Base-by-base conservation (phyloP, 495 filamentous ascomycete species). In the Penicillium crystallinum region DNA sequence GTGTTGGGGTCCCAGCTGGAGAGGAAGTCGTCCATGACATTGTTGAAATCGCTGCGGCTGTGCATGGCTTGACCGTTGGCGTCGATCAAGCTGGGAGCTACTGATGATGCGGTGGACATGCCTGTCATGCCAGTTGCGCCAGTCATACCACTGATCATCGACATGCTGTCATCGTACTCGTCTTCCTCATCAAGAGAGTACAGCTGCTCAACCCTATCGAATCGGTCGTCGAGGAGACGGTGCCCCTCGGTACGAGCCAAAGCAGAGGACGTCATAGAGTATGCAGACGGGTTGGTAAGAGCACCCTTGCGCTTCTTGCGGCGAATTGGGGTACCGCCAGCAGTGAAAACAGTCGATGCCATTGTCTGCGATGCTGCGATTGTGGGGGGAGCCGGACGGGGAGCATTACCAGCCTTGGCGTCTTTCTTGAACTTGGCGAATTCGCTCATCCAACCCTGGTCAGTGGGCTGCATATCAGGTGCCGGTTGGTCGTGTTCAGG, bases 191-290 rank as follows among this genome's bases (percentile, higher is more conserved):
- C 88, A 11, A 84, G 78, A n/a, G 83, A 75, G 66, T 96, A 96
- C 49, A 87, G 73, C 57, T 88, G 86, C 65, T 96, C 89, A 25
- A 96, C 79, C 73, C 84, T 87, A 58, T 97, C 93, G 63, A 97
- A 99, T 12, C 93, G 83, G 37, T 84, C 84, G 65, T 99, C 95
- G 17, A 97, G 76, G 10, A 91, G 79, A 5, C 84, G 83, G 33
- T 91, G 78, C n/a, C 90, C 89, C 54, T 96, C 93, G 1, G 92
- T 97, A 36, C 95, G 82, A 18, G 86, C 81, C 6, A 97, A 75
- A 0, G 91, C 86, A 0, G 93, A 96, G 6, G 89, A 95, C 0
- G 87, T 91, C 95, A 97, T 99, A n/a, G 90, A 96, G 73, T 96
- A 97, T 14, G 81, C 79, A 6, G 92, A 92, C 1, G 87, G 88